A percentile compares a stretch with the other conserved stretches of the same genome.
phyloP scores from a whole-genome alignment of 2,329 filamentous ascomycete genomes.

The Aspergillus sp. region DNA sequence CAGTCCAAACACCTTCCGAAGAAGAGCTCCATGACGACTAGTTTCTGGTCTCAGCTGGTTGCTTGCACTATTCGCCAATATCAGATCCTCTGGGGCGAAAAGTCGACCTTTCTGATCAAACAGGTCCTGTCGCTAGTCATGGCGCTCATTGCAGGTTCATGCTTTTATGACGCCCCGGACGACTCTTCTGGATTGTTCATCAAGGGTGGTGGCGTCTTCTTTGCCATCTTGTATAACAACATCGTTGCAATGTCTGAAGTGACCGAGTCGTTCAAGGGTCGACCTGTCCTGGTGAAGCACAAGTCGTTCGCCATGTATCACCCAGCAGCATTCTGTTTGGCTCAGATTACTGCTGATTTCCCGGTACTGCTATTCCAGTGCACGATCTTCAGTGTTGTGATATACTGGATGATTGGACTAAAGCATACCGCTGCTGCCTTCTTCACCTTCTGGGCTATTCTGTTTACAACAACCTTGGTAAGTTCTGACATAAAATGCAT shows the following conservation, averaged over 20 bases:
- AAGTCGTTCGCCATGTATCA: conserved; percentile 59
- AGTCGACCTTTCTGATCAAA: conserved; percentile 63
- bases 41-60: conserved; percentile 54
- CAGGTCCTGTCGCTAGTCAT: conserved; percentile 58
- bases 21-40: conserved; percentile 57
- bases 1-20: conserved; percentile 57
- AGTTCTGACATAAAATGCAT: conserved; percentile 16
- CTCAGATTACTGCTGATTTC: conserved; percentile 50
- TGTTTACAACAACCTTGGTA: conserved; percentile 55
- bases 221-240: conserved; percentile 60
- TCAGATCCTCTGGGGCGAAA: conserved; percentile 66
- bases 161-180: conserved; percentile 64
- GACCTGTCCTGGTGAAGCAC: conserved; percentile 61
- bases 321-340: conserved; percentile 48
- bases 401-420: conserved; percentile 66
- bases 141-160: conserved; percentile 63
- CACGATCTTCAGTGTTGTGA: conserved; percentile 56
- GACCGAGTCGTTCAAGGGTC: conserved; percentile 60
- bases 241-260: conserved; percentile 67
- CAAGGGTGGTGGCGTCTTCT: conserved; percentile 65
- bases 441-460: conserved; percentile 62
- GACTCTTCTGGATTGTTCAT: conserved; percentile 62
- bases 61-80: conserved; percentile 61
- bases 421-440: conserved; percentile 54
- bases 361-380: conserved; percentile 62